Base-by-base conservation (phyloP, 768 basidiomycete genomes). In the Kwoniella dendrophila region DNA sequence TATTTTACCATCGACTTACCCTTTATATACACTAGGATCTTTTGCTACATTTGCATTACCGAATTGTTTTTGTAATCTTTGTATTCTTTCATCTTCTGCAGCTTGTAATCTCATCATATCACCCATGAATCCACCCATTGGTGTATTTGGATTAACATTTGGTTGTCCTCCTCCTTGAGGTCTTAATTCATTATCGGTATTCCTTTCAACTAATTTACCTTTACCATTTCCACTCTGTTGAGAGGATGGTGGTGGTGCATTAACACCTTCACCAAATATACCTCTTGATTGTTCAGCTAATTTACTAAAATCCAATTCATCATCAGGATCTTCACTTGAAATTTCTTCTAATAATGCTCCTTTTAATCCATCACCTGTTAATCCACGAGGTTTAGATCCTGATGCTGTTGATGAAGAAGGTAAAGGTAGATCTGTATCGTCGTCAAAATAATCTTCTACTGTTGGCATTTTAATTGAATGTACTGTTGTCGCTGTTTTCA, bases 361-460 rank as follows among this genome's bases (percentile, higher is more conserved):
- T 40, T 82, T 85, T 1, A 83, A 61, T 59, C 88, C 88, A 4
- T 85, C 84, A 68, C 87, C 85, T 7, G 86, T 87, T 0, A 94
- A 81, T 14, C 44, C 56, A 26, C 71, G 60, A 5, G 67, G 56
- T 40, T 64, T 60, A 5, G 41, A 43, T 10, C 41, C 41, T 8
- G 41, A 43, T 6, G 41, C 8, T 14, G 41, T 20, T 4, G 71
- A 66, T 22, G 66, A 56, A 32, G 82, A 81, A 2, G 92, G 92
- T 22, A 94, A 82, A 0, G 91, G 90, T 16, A 94, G 85, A 75
- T 95, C 92, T 12, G 90, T 91, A 73, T 95, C 92, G 81, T 96
- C 93, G 85, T 95, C 91, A 73, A 94, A 95, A 85, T 86, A 73
- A 87, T 86, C 63, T 86, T 83, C 64, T 86, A 82, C 65, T 85